Evolutionary conservation across 768 basidiomycete genomes (phyloP).

Genomic region (Lentinula sp.): DNA sequence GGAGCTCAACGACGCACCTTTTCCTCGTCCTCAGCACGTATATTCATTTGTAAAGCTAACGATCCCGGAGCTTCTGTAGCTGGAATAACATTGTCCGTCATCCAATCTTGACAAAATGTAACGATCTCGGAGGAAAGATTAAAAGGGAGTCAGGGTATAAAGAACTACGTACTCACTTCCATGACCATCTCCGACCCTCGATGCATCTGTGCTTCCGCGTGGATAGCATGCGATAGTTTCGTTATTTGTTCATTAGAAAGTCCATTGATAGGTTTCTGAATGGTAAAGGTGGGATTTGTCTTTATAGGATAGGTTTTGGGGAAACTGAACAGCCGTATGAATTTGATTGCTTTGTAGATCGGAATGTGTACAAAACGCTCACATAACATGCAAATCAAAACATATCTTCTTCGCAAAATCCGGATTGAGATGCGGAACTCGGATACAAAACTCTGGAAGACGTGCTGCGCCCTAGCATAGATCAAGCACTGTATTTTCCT

Average conservation of each 20-base stretch:
- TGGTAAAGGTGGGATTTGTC: conserved; percentile 60
- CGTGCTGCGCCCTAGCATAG: conserved; percentile 52
- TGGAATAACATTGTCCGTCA: conserved; percentile 49
- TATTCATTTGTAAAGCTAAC: conserved; percentile 73
- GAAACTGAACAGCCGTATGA: conserved; percentile 38
- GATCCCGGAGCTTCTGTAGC: conserved; percentile 60
- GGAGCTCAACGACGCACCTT: conserved; percentile 29
- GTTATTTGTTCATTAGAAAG: conserved; percentile 50
- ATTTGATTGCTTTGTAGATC: not conserved
- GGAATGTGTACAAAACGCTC: conserved; percentile 15
- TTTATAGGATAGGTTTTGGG: conserved; percentile 80
- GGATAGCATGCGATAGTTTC: conserved; percentile 53
- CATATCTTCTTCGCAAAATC: conserved; percentile 50
- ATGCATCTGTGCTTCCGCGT: conserved; percentile 57
- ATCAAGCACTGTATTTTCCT: not conserved
- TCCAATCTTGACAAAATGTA: conserved; percentile 67
- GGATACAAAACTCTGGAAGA: conserved; percentile 72
- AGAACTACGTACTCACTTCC: conserved; percentile 40
- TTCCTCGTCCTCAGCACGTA: conserved; percentile 66
- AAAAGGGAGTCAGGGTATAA: not conserved
- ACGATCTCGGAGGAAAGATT: conserved; percentile 43
- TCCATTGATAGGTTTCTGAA: conserved; percentile 62
- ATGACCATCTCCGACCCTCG: conserved; percentile 77
- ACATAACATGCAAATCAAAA: conserved; percentile 71
- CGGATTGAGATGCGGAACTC: conserved; percentile 60